Percentiles rank a stretch among this genome's conserved stretches.
Evolutionary conservation across 2,329 filamentous ascomycete species (phyloP).

Genomic region (Sporothrix mexicana): DNA sequence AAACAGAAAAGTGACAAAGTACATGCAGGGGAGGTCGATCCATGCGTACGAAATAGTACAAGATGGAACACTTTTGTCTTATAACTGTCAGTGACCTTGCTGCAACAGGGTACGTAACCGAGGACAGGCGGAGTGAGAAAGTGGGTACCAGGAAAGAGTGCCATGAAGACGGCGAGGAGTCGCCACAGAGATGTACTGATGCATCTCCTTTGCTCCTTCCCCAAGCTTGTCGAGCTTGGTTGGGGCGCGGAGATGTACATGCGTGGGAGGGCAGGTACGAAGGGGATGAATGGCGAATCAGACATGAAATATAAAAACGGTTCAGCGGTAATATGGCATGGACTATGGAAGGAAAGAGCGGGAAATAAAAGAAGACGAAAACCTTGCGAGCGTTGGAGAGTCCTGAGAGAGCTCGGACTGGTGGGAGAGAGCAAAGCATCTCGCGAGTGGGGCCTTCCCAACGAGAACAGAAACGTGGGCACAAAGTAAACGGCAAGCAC

Average conservation of each 20-base stretch:
- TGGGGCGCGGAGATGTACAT: background rate
- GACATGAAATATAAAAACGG: slow-evolving; percentile 14
- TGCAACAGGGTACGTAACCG: slow-evolving; percentile 31
- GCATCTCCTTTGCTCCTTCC: background rate
- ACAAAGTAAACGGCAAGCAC: slow-evolving; percentile 11
- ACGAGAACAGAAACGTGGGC: background rate
- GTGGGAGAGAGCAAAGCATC: slow-evolving; percentile 2
- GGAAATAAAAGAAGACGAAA: slow-evolving; percentile 9
- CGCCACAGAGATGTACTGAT: background rate
- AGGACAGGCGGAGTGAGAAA: slow-evolving; percentile 30
- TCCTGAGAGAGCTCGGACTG: background rate
- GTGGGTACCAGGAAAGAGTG: slow-evolving; percentile 17
- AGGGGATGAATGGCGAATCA: background rate
- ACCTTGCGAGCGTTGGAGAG: background rate
- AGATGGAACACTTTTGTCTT: background rate
- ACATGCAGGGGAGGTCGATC: slow-evolving; percentile 23
- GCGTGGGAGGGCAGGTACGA: background rate
- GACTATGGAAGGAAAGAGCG: background rate
- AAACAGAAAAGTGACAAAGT: background rate
- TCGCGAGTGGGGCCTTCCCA: slow-evolving; percentile 12
- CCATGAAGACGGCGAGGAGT: slow-evolving; percentile 7
- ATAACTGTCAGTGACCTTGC: background rate
- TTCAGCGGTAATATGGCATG: background rate
- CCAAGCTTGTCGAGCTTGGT: slow-evolving; percentile 5
- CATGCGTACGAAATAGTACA: slow-evolving; percentile 5